These are phyloP conservation scores for Alopecurus myosuroides DNA, from an alignment of 176 grass and related monocot species.

Conservation along the genomic window DNA sequence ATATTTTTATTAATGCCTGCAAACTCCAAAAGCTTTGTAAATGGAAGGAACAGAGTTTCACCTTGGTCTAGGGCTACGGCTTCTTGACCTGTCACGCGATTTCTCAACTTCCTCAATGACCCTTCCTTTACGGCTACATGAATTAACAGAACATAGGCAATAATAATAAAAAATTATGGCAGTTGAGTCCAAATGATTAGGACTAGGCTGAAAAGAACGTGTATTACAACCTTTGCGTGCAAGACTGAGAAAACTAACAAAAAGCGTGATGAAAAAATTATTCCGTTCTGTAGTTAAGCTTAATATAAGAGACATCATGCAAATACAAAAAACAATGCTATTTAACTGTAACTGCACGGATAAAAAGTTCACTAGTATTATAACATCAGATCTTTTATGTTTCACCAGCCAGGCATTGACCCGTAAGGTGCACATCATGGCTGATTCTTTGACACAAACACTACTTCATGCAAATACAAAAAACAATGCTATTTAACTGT, in stretches of 20 bases:
- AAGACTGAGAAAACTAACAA: background rate
- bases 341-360: background rate
- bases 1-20: background rate
- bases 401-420: background rate
- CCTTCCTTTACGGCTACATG: conserved; percentile 73
- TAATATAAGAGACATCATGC: background rate
- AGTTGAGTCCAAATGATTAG: background rate
- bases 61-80: conserved; percentile 77
- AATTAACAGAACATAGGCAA: conserved; percentile 4
- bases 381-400: background rate
- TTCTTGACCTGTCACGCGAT: conserved; percentile 74
- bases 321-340: background rate
- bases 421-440: background rate
- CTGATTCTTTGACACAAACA: background rate
- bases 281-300: background rate
- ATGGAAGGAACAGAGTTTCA: conserved; percentile 15
- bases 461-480: too few species aligned
- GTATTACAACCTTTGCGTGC: background rate
- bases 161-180: background rate
- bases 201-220: background rate
- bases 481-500: background rate
- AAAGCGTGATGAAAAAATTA: background rate
- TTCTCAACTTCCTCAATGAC: conserved; percentile 53
- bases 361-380: background rate
- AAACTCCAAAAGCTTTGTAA: background rate